Conservation (phyloP, 805 yeast genomes). For the Metschnikowia orientalis region DNA sequence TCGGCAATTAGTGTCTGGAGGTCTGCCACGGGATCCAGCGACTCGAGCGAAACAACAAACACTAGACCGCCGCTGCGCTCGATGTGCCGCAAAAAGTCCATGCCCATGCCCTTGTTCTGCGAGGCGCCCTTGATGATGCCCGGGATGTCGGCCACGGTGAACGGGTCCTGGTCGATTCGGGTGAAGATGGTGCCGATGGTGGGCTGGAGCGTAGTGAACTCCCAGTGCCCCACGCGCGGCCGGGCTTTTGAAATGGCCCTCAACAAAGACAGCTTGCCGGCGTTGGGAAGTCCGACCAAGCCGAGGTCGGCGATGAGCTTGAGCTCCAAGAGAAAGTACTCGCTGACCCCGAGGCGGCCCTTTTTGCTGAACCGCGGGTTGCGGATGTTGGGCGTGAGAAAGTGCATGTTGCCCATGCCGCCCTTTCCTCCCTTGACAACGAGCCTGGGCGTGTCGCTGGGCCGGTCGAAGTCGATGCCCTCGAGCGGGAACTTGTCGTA, state of each 20-base stretch:
- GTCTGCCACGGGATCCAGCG: conserved; percentile 61
- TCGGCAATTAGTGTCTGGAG: conserved; percentile 61
- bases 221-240: conserved; percentile 95
- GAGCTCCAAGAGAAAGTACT: conserved; percentile 72
- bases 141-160: conserved; percentile 96
- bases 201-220: conserved; percentile 90
- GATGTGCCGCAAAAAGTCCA: conserved; percentile 86
- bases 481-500: conserved; percentile 71
- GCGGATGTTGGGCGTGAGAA: conserved; percentile 73
- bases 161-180: conserved; percentile 60
- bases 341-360: conserved; percentile 69
- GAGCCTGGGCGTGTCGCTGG: conserved; percentile 62
- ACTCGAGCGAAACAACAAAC: conserved; percentile 77
- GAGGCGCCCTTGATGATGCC: conserved; percentile 90
- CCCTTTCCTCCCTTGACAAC: conserved; percentile 84
- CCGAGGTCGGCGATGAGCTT: conserved; percentile 91
- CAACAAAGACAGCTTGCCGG: conserved; percentile 88
- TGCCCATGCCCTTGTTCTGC: conserved; percentile 84
- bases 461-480: conserved; percentile 71
- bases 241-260: conserved; percentile 84
- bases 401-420: conserved; percentile 96
- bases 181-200: conserved; percentile 81
- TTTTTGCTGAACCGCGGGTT: conserved; percentile 84
- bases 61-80: conserved; percentile 89
- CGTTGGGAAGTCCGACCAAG: conserved; percentile 91